A percentile compares a stretch with the other conserved stretches of the same genome.
Conservation (phyloP, 208 protist genomes). For the Leishmania aethiopica region DNA sequence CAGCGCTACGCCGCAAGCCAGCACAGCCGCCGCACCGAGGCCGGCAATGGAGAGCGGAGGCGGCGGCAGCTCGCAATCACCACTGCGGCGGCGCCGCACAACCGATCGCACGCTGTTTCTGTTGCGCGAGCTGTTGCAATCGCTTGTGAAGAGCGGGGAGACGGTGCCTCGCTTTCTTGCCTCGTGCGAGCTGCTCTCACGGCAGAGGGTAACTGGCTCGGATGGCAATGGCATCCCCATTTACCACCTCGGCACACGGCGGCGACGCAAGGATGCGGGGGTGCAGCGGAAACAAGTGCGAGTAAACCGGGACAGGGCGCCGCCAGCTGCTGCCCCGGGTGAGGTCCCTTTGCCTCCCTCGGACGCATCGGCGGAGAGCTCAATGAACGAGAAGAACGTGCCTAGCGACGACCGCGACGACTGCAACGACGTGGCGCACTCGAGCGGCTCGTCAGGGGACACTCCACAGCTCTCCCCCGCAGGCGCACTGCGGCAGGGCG, state of each 20-base stretch:
- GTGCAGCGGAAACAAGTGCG: slow-evolving; percentile 52
- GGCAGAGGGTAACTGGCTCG: slow-evolving; percentile 56
- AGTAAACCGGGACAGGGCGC: slow-evolving; percentile 44
- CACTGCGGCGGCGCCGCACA: slow-evolving; percentile 34
- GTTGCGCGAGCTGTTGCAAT: slow-evolving; percentile 71
- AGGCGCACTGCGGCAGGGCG: background rate
- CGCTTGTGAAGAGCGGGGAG: slow-evolving; percentile 60
- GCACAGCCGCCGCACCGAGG: background rate
- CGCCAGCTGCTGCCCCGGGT: background rate
- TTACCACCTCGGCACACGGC: slow-evolving; percentile 73
- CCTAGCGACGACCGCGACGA: background rate
- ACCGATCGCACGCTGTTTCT: slow-evolving; percentile 81
- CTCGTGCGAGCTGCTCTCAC: slow-evolving; percentile 66
- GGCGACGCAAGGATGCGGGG: slow-evolving; percentile 56
- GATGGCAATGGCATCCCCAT: slow-evolving; percentile 72
- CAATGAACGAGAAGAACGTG: background rate
- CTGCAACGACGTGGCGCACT: background rate
- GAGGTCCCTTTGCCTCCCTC: background rate
- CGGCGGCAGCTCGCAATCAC: slow-evolving; percentile 1
- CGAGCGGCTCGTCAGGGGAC: background rate
- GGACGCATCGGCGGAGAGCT: background rate
- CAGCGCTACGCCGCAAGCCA: background rate
- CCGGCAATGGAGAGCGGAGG: background rate
- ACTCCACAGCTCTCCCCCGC: too few species aligned
- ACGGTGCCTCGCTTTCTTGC: slow-evolving; percentile 82